These are phyloP conservation scores for Cladosporium colombiae DNA, from an alignment of 2,329 filamentous ascomycete genomes.

Conservation along the genomic window DNA sequence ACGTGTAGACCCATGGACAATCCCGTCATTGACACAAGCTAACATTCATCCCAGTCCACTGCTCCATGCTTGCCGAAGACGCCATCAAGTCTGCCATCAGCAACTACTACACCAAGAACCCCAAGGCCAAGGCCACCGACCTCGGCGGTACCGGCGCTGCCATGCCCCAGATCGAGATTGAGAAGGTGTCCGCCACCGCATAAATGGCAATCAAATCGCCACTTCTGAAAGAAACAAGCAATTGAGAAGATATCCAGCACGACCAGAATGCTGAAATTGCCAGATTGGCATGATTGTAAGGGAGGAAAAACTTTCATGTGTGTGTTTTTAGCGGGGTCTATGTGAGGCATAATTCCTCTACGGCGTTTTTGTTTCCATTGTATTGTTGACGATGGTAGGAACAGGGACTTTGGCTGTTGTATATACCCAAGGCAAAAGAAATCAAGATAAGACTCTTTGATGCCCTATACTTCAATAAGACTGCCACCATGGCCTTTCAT, in stretches of 20 bases:
- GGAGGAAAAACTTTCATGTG: neutral
- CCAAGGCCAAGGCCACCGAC: constrained; percentile 70
- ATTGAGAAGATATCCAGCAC: constrained; percentile 12
- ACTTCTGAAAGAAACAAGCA: neutral
- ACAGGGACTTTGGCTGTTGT: constrained; percentile 6
- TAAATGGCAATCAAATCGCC: neutral
- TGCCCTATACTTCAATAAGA: neutral
- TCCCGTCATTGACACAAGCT: neutral
- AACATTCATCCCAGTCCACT: constrained; percentile 63
- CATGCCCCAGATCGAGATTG: constrained; percentile 66
- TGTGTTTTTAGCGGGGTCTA: constrained; percentile 20
- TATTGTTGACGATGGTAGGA: constrained; percentile 1
- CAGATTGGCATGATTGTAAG: neutral
- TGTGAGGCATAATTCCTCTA: constrained; percentile 12
- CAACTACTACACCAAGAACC: constrained; percentile 91
- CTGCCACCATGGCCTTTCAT: too few relatives aligned
- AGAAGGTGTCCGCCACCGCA: constrained; percentile 47
- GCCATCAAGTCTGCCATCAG: constrained; percentile 90
- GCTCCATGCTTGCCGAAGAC: constrained; percentile 89
- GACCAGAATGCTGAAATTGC: constrained; percentile 10
- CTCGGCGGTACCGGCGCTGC: constrained; percentile 72
- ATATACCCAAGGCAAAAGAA: constrained; percentile 18
- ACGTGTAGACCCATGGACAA: constrained; percentile 44
- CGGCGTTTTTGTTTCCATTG: constrained; percentile 8
- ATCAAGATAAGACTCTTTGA: constrained; percentile 1